A percentile compares a stretch with the other conserved stretches of the same genome.
phyloP scores from a whole-genome alignment of 2,329 filamentous ascomycete genomes.

The Clonostachys rhizophaga region DNA sequence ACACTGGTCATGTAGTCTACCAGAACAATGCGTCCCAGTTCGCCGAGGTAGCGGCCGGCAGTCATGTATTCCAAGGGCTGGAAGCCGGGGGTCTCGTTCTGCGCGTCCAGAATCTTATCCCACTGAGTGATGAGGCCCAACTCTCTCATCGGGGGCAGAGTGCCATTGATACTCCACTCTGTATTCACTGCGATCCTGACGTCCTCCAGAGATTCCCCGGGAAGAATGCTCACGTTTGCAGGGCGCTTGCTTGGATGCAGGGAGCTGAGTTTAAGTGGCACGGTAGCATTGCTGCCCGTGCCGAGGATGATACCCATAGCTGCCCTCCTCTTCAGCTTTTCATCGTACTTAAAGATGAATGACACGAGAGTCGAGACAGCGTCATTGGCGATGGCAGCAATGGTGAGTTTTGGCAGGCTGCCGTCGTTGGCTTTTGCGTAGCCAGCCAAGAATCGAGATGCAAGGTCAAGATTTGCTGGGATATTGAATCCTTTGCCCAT shows the following conservation, averaged over 20 bases:
- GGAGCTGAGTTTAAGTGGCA: constrained; percentile 60
- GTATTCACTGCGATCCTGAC: constrained; percentile 75
- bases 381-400: constrained; percentile 77
- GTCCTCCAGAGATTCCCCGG: constrained; percentile 38
- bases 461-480: constrained; percentile 54
- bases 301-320: constrained; percentile 79
- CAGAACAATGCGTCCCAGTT: constrained; percentile 68
- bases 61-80: constrained; percentile 86
- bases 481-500: constrained; percentile 71
- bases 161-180: constrained; percentile 78
- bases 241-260: constrained; percentile 61
- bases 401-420: constrained; percentile 59
- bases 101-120: constrained; percentile 63
- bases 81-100: constrained; percentile 68
- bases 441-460: constrained; percentile 51
- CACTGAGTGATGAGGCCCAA: constrained; percentile 63
- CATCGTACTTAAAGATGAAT: constrained; percentile 67
- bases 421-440: constrained; percentile 44
- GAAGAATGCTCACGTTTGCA: constrained; percentile 39
- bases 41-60: constrained; percentile 71
- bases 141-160: constrained; percentile 61
- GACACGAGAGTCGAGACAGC: constrained; percentile 76
- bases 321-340: constrained; percentile 56
- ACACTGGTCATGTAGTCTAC: constrained; percentile 54
- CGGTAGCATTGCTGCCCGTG: constrained; percentile 77